Evolutionary conservation across 192 early-diverging fungal species (phyloP).

Genomic region (Radiomyces spectabilis): DNA sequence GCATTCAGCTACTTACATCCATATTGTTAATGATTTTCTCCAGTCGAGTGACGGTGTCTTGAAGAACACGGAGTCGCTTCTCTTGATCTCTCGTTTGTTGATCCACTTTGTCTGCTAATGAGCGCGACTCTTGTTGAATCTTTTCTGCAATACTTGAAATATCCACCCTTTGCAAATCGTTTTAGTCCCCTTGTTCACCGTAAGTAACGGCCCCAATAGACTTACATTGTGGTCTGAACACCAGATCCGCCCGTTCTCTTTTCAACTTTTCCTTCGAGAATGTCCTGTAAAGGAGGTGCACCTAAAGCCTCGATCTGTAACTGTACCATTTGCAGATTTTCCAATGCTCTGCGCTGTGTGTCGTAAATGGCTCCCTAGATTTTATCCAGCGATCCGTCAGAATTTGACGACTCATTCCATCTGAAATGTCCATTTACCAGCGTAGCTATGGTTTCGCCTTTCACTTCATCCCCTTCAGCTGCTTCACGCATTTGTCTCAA

Average conservation of each 20-base stretch:
- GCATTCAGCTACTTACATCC: not conserved
- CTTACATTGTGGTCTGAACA: too few relatives aligned
- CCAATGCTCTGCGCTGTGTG: slow-evolving; percentile 16
- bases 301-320: slow-evolving; percentile 25
- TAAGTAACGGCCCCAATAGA: too few relatives aligned
- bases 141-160: not conserved
- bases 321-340: slow-evolving; percentile 9
- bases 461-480: not conserved
- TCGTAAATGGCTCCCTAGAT: slow-evolving; percentile 16
- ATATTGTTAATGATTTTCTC: not conserved
- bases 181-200: too few relatives aligned
- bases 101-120: not conserved
- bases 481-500: slow-evolving; percentile 7
- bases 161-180: not conserved
- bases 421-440: slow-evolving; percentile 5
- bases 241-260: too few relatives aligned
- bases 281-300: slow-evolving; percentile 21
- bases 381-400: too few relatives aligned
- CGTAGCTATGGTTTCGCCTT: slow-evolving; percentile 5
- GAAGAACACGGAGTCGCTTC: not conserved
- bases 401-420: too few relatives aligned
- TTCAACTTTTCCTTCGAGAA: too few relatives aligned
- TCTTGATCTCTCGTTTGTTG: not conserved
- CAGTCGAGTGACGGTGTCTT: not conserved
- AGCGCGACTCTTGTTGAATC: not conserved